These are phyloP conservation scores for Coemansia sp. DNA, from an alignment of 192 early-diverging fungal genomes.

Conservation along the genomic window DNA sequence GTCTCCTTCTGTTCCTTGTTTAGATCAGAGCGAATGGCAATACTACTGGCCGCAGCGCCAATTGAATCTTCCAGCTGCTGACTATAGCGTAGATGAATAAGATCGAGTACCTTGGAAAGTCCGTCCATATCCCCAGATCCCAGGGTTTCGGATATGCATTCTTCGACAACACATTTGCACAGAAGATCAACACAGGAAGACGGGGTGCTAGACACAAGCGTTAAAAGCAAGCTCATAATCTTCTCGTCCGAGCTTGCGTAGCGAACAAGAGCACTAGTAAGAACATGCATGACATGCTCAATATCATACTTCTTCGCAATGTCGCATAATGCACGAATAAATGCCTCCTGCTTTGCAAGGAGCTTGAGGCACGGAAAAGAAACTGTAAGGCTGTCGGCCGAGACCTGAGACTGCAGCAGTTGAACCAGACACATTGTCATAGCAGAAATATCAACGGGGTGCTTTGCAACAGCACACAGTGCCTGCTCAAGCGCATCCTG, in stretches of 20 bases:
- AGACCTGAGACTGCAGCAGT: conserved; percentile 44
- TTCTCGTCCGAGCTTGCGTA: conserved; percentile 10
- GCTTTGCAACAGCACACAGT: conserved; percentile 31
- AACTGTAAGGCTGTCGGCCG: conserved; percentile 3
- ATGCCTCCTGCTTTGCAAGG: conserved; percentile 11
- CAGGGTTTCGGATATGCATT: conserved; percentile 11
- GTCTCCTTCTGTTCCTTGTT: conserved; percentile 3
- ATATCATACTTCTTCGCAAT: conserved; percentile 28
- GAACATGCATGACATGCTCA: conserved; percentile 19
- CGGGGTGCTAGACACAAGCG: conserved; percentile 21
- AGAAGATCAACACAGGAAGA: conserved; percentile 8
- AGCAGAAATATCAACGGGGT: conserved; percentile 20
- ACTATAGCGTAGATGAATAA: conserved; percentile 30
- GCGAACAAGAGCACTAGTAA: conserved; percentile 27
- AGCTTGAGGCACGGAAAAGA: conserved; percentile 13
- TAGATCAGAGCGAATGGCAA: not conserved
- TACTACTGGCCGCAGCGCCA: conserved; percentile 19
- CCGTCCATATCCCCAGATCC: conserved; percentile 3
- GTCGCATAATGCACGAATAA: conserved; percentile 14
- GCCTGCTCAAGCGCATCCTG: conserved; percentile 28
- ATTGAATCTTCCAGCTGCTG: conserved; percentile 41
- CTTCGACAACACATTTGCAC: conserved; percentile 28
- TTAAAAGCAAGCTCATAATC: conserved; percentile 14
- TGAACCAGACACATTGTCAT: conserved; percentile 45
- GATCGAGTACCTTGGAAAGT: conserved; percentile 9